Evolutionary conservation across 1,284 basidiomycete genomes (phyloP).

Genomic region (Trametes hirsuta): DNA sequence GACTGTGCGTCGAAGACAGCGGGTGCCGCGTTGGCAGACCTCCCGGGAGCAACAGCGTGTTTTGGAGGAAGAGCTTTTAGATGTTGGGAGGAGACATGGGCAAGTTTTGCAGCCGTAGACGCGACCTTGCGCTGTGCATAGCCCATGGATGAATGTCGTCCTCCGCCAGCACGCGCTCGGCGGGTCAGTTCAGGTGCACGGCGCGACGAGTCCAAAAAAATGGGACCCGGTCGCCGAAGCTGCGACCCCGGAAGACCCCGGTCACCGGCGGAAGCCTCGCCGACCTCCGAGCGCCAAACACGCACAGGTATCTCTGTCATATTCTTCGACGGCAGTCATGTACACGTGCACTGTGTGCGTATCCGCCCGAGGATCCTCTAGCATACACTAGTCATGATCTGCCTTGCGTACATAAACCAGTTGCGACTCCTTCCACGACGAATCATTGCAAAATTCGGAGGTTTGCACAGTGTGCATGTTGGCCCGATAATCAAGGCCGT

Average conservation of each 20-base stretch:
- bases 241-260: constrained; percentile 18
- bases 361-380: too few relatives aligned
- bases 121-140: constrained; percentile 63
- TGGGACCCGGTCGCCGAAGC: constrained; percentile 15
- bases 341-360: too few relatives aligned
- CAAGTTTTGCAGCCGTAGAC: constrained; percentile 57
- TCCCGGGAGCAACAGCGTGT: constrained; percentile 46
- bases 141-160: constrained; percentile 46
- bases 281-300: too few relatives aligned
- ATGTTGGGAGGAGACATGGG: constrained; percentile 57
- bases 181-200: background rate
- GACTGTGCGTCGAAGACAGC: constrained; percentile 58
- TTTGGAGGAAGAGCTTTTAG: constrained; percentile 65
- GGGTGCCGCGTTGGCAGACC: constrained; percentile 25
- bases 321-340: too few relatives aligned
- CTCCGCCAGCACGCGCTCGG: constrained; percentile 28
- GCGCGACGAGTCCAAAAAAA: constrained; percentile 18
- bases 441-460: too few relatives aligned
- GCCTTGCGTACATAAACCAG: too few relatives aligned
- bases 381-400: too few relatives aligned
- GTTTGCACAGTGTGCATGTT: too few relatives aligned
- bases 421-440: too few relatives aligned
- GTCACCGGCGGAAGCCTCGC: background rate
- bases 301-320: too few relatives aligned
- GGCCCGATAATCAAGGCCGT: too few relatives aligned